A percentile compares a stretch with the other conserved stretches of the same genome.
Conservation (phyloP, 352 stramenopile genomes). For the Blastocystis hominis region DNA sequence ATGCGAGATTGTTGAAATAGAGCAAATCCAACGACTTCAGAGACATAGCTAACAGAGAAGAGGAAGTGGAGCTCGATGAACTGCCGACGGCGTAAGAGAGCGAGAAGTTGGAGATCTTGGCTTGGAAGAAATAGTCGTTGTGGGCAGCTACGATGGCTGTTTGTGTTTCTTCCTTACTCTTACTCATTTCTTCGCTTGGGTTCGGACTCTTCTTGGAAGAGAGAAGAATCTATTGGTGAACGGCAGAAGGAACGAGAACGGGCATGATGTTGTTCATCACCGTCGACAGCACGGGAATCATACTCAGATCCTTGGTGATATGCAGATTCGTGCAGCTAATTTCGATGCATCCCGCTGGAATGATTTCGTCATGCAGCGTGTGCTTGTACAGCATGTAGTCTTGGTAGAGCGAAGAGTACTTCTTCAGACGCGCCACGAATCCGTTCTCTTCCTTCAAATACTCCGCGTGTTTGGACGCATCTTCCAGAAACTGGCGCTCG, state of each 20-base stretch:
- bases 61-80: background rate
- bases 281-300: background rate
- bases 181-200: too few species aligned
- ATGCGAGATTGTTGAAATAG: conserved; percentile 31
- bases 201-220: background rate
- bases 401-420: conserved; percentile 10
- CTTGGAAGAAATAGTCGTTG: conserved; percentile 20
- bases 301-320: background rate
- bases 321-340: conserved; percentile 24
- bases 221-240: background rate
- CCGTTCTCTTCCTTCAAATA: background rate
- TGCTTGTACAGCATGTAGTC: background rate
- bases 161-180: background rate
- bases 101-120: background rate
- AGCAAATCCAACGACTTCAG: background rate
- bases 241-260: background rate
- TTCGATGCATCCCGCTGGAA: conserved; percentile 32
- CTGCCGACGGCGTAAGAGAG: background rate
- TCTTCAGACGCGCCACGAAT: conserved; percentile 12
- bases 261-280: background rate
- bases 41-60: background rate
- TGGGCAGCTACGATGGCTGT: background rate
- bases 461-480: background rate
- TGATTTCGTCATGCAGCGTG: background rate
- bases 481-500: background rate